Conservation (phyloP, 108 stramenopile genomes). For the Fragilaria radians region DNA sequence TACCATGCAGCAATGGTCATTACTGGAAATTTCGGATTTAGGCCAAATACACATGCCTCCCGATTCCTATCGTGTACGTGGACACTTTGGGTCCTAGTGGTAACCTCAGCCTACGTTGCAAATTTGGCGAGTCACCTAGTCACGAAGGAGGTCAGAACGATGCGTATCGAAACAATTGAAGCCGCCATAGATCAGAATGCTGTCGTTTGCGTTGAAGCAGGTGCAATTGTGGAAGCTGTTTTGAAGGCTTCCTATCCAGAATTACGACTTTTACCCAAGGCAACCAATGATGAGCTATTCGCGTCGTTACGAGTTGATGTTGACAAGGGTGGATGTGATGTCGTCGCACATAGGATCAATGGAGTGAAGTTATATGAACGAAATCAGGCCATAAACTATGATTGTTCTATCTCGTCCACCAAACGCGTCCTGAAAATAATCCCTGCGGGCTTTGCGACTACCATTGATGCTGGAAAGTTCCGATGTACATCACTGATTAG, state of each 20-base stretch:
- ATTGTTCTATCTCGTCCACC: too few species aligned
- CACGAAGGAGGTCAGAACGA: background rate
- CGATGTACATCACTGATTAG: too few species aligned
- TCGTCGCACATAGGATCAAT: conserved; percentile 3
- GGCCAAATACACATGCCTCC: conserved; percentile 3
- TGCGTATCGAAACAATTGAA: background rate
- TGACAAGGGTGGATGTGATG: too few species aligned
- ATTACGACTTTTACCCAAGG: background rate
- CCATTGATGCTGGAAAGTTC: conserved; percentile 21
- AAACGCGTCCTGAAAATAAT: conserved; percentile 12
- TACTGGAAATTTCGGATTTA: conserved; percentile 14
- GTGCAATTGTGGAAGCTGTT: background rate
- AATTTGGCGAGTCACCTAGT: conserved; percentile 22
- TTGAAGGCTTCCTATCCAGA: conserved; percentile 3
- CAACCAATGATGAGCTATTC: background rate
- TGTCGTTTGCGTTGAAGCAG: conserved; percentile 7
- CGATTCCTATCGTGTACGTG: background rate
- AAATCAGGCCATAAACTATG: conserved; percentile 14
- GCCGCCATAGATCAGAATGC: background rate
- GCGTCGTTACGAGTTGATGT: conserved; percentile 7
- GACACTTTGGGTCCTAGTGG: conserved; percentile 19
- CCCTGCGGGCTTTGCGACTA: conserved; percentile 22
- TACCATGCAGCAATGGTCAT: too few species aligned
- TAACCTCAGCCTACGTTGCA: conserved; percentile 19
- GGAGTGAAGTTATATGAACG: conserved; percentile 10